Conservation (phyloP, 2,329 filamentous ascomycete genomes). For the Chalara sp. region DNA sequence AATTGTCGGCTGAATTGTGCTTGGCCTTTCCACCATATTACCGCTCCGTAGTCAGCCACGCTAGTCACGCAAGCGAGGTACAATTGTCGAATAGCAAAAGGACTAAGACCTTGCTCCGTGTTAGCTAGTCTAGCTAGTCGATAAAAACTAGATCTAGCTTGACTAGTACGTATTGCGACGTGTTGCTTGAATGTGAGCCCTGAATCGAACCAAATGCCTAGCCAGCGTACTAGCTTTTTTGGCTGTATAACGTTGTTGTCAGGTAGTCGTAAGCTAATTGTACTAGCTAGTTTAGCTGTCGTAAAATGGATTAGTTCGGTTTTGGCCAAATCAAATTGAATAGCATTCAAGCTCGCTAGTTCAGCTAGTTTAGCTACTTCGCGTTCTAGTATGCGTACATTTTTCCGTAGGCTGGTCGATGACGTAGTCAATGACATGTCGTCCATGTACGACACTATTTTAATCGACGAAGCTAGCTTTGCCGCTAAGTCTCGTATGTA, state of each 20-base stretch:
- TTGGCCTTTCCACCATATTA: too few relatives aligned
- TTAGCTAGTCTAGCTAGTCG: too few relatives aligned
- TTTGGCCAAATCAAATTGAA: background rate
- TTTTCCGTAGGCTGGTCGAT: background rate
- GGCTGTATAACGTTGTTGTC: background rate
- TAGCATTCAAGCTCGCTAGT: background rate
- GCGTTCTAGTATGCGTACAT: background rate
- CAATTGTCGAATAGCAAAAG: too few relatives aligned
- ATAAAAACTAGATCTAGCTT: background rate
- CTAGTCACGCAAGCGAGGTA: too few relatives aligned
- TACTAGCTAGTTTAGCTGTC: background rate
- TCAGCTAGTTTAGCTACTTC: background rate
- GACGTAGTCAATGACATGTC: background rate
- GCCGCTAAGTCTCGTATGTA: background rate
- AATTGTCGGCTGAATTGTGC: too few relatives aligned
- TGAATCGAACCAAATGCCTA: background rate
- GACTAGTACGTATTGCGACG: background rate
- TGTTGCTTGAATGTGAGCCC: background rate
- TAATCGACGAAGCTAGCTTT: background rate
- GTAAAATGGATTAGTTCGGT: background rate
- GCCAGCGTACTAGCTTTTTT: background rate
- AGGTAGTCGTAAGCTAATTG: background rate
- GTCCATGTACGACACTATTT: background rate
- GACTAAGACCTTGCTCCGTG: too few relatives aligned
- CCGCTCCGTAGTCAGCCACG: too few relatives aligned